Conservation (phyloP, 2,329 filamentous ascomycete species). For the Penicillium sp. region DNA sequence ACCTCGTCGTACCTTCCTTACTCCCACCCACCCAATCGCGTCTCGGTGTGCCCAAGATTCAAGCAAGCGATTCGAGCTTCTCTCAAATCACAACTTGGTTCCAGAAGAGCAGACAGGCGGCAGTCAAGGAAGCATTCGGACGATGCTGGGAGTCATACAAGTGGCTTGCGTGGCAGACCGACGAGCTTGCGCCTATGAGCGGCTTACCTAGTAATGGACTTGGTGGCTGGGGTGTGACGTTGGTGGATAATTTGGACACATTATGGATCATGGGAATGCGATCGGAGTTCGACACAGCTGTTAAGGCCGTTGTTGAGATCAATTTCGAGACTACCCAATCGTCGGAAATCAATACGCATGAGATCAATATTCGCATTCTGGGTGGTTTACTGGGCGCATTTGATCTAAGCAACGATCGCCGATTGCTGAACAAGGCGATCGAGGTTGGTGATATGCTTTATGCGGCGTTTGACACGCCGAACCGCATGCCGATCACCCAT, state of each 20-base stretch:
- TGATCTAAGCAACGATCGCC: constrained; percentile 71
- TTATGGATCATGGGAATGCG: constrained; percentile 79
- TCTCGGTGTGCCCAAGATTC: neutral
- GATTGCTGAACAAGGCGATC: constrained; percentile 73
- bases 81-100: constrained; percentile 3
- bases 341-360: constrained; percentile 75
- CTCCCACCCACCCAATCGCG: neutral
- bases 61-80: neutral
- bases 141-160: constrained; percentile 79
- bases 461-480: constrained; percentile 81
- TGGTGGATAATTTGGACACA: constrained; percentile 78
- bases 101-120: constrained; percentile 29
- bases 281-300: constrained; percentile 74
- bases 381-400: constrained; percentile 80
- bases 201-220: constrained; percentile 70
- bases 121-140: constrained; percentile 70
- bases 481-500: constrained; percentile 75
- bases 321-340: constrained; percentile 74
- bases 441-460: constrained; percentile 76
- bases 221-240: constrained; percentile 82
- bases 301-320: constrained; percentile 64
- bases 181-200: constrained; percentile 76
- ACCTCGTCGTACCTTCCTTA: constrained; percentile 2
- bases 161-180: constrained; percentile 73
- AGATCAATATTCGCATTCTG: constrained; percentile 83